phyloP scores from a whole-genome alignment of 2,329 filamentous ascomycete species.

The Trichoderma sp. region DNA sequence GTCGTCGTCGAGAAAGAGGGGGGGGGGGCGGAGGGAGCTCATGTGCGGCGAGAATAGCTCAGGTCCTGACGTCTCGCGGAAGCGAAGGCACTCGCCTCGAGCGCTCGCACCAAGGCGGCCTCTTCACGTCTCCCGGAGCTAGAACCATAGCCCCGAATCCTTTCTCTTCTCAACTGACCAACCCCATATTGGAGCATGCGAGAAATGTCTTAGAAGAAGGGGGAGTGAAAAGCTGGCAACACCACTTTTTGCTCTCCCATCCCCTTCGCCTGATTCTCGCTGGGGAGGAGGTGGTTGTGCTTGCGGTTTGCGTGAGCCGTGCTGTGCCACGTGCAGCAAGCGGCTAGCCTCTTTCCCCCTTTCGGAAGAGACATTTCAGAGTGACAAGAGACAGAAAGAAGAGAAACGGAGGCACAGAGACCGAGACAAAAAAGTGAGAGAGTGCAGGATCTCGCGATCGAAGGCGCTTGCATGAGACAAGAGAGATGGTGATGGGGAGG shows the following conservation, averaged over 20 bases:
- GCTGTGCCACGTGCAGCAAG: conserved; percentile 22
- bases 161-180: background rate
- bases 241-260: too few relatives aligned
- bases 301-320: too few relatives aligned
- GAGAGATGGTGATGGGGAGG: conserved; percentile 4
- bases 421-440: background rate
- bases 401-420: too few relatives aligned
- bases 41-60: background rate
- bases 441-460: conserved; percentile 23
- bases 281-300: too few relatives aligned
- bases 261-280: too few relatives aligned
- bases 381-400: too few relatives aligned
- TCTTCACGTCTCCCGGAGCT: conserved; percentile 2
- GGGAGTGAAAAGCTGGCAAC: too few relatives aligned
- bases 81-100: conserved; percentile 25
- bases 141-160: background rate
- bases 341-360: background rate
- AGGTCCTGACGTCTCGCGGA: background rate
- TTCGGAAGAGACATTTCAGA: background rate
- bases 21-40: background rate
- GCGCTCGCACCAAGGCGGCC: conserved; percentile 17
- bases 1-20: background rate
- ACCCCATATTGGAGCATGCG: conserved; percentile 25
- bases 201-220: conserved; percentile 22
- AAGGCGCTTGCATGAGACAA: conserved; percentile 10